Evolutionary conservation across 805 yeast species (phyloP), one percentile per base, ranked within the genome.

Genomic region (Saccharomycopsis synnaedendra): DNA sequence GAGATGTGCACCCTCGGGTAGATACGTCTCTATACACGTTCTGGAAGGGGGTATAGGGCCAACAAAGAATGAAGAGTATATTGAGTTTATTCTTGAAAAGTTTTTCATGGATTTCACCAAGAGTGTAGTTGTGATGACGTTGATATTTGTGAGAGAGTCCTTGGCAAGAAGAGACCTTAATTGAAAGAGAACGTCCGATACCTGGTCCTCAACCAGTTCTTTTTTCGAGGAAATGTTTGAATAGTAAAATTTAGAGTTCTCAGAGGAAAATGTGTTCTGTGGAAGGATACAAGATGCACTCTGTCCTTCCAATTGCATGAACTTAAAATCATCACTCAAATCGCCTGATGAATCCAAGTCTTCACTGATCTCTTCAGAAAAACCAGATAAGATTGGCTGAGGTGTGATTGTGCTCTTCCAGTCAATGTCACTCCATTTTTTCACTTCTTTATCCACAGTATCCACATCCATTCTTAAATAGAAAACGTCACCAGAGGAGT

Each of bases 41-140:
- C 98, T 72, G 1, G 97, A 79, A 0, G 98, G 97, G 1, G 97
- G 97, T 36, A 76, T 68, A 3, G 82, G 78, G 1, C 69, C 59
- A 3, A 63, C 60, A 61, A 88, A 89, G 50, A 67, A 71, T 1
- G 60, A 50, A 29, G 67, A 67, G 61, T 93, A 93, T 0, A 78
- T 67, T 1, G 59, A 45, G 58, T 93, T 93, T 8, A 89, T 73
- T 6, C 55, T 60, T 0, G 65, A 67, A 61, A 93, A 93, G 44
- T 75, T 60, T 0, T 63, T 44, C 90, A 93, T 89, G 44, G 80
- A 73, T 3, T 69, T 55, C 2, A 90, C 65, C 3, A 83, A 58
- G 5, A 89, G 62, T 0, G 84, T 74, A 4, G 44, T 40, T n/a
- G 50, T 44, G 5, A 44, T 3, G 9, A 48, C 31, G 27, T 33